These are phyloP conservation scores for Zygnema circumcarinatum DNA, from an alignment of 139 green algal genomes.

Conservation along the genomic window DNA sequence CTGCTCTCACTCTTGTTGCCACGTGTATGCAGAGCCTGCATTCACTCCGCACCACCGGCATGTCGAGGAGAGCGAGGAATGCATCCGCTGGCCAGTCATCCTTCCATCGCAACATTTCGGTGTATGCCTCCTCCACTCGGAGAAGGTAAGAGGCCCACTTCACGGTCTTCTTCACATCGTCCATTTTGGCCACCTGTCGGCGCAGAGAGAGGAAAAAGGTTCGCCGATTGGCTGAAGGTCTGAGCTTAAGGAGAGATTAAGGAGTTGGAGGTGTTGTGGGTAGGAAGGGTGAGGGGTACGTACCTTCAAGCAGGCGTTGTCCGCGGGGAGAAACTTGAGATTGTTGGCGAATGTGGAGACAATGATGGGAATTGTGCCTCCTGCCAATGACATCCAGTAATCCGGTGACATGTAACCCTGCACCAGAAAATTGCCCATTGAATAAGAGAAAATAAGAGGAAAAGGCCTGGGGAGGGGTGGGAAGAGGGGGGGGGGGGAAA, in stretches of 20 bases:
- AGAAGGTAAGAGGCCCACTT: conserved; percentile 32
- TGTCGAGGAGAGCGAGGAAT: conserved; percentile 46
- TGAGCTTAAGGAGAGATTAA: too few species aligned
- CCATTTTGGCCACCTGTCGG: conserved; percentile 20
- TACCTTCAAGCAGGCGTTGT: conserved; percentile 38
- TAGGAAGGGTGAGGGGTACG: background rate
- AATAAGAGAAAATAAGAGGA: background rate
- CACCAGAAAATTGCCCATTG: background rate
- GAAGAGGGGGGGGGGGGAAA: background rate
- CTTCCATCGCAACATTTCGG: conserved; percentile 50
- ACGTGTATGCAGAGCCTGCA: conserved; percentile 46
- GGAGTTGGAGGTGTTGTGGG: background rate
- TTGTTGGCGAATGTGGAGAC: conserved; percentile 9
- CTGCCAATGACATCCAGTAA: conserved; percentile 17
- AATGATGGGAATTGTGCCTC: conserved; percentile 38
- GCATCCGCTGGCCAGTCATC: conserved; percentile 32
- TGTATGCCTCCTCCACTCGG: conserved; percentile 16
- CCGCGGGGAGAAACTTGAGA: conserved; percentile 13
- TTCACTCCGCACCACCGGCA: conserved; percentile 13
- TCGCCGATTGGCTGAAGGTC: background rate
- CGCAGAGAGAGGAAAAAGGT: background rate
- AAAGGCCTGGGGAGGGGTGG: background rate
- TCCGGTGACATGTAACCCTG: conserved; percentile 25
- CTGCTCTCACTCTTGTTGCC: conserved; percentile 20
- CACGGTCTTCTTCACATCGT: conserved; percentile 27